These are phyloP conservation scores for Echium plantagineum DNA, from an alignment of 257 asterid species.

Conservation along the genomic window DNA sequence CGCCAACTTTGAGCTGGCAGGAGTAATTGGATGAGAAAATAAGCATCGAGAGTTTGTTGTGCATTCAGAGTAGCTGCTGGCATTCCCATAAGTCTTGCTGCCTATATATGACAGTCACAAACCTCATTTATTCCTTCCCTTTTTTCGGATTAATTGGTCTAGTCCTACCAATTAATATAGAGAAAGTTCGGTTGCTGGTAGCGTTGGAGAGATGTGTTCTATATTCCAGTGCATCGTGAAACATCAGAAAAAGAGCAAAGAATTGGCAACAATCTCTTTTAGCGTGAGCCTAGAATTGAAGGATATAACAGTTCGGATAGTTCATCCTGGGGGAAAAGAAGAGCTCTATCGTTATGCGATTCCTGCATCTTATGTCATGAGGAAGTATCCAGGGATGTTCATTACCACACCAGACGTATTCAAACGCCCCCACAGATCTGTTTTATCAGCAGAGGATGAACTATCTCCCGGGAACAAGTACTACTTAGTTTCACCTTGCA, in stretches of 20 bases:
- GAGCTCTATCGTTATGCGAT: conserved; percentile 41
- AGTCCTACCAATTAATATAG: conserved; percentile 12
- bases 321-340: conserved; percentile 57
- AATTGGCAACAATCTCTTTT: conserved; percentile 14
- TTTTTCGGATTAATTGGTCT: conserved; percentile 2
- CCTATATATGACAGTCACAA: conserved; percentile 1
- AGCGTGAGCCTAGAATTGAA: conserved; percentile 27
- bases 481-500: conserved; percentile 29
- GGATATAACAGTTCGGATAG: conserved; percentile 28
- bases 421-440: conserved; percentile 39
- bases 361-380: conserved; percentile 39
- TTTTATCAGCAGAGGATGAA: conserved; percentile 32
- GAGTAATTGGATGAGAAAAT: conserved; percentile 1
- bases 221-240: conserved; percentile 3
- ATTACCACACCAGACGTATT: conserved; percentile 49
- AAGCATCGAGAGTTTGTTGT: too few species aligned
- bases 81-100: conserved; percentile 3
- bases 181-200: conserved; percentile 15
- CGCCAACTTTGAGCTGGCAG: conserved; percentile 14
- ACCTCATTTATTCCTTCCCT: conserved; percentile 1
- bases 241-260: conserved; percentile 6
- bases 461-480: conserved; percentile 57
- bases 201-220: conserved; percentile 31
- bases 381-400: conserved; percentile 51
- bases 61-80: not conserved